Base-by-base conservation (phyloP, 306 rosid species). In the Lablab purpureus region DNA sequence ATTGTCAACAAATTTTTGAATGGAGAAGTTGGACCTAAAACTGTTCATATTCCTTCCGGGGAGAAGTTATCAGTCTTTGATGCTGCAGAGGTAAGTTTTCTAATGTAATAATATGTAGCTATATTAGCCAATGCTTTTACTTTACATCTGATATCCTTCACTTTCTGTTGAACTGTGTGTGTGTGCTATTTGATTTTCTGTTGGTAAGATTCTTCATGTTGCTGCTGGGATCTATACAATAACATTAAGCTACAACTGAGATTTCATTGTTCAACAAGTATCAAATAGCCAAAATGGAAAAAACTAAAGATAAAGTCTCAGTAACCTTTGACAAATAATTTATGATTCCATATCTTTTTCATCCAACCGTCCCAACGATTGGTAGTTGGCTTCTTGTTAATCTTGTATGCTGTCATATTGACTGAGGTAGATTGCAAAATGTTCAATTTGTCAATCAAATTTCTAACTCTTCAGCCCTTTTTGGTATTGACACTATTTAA, bases 21-120 rank as follows among this genome's bases (percentile, higher is more conserved):
- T 54, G 98, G 98, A 75, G 97, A 92, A 92, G 97, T 89, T 84
- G 99, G 99, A 13, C 97, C 97, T 17, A 94, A 92, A 84, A 94
- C 99, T 18, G 67, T 92, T 72, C 97, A 92, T 75, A 85, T 92
- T 75, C 97, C 97, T 71, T 86, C 97, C 9, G 90, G 97, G 68
- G 99, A 92, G 74, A 92, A 91, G 81, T 86, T 89, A n/a, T 86
- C 95, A 0, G 97, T 94, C 30, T 94, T 94, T 83, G 97, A 94
- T 83, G 92, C 91, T 74, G 95, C 97, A 40, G 14, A 59, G 95
- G 99, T 92, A 88, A 85, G 55, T 55, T 76, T 62, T 74, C 80
- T 69, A 10, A 64, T 12, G 34, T 34, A 82, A 18, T 50, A n/a
- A 18, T 50, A n/a, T 52, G 23, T 49, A n/a, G 45, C 46, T 47